Percentiles rank a stretch among this genome's conserved stretches.
Evolutionary conservation across 2,329 filamentous ascomycete genomes (phyloP).

Genomic region (Spiromastix sp.): DNA sequence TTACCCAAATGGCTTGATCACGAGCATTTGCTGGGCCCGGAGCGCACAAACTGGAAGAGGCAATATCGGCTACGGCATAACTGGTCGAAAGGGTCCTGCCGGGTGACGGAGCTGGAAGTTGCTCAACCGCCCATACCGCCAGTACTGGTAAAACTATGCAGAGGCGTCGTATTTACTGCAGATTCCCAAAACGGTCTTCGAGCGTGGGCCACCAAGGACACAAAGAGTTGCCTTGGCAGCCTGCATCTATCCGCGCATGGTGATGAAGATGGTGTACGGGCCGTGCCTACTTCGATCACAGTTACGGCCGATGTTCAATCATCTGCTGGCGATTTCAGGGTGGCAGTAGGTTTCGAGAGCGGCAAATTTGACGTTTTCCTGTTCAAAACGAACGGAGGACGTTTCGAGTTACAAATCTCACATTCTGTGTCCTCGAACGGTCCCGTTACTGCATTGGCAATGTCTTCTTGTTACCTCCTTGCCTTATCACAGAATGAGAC

Average conservation of each 20-base stretch:
- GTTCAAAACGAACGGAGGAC: slow-evolving; percentile 38
- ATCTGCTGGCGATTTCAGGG: slow-evolving; percentile 41
- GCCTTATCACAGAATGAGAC: slow-evolving; percentile 66
- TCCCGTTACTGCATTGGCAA: slow-evolving; percentile 59
- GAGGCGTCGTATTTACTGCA: slow-evolving; percentile 68
- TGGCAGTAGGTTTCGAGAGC: slow-evolving; percentile 60
- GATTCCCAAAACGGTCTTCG: slow-evolving; percentile 60
- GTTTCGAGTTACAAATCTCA: slow-evolving; percentile 43
- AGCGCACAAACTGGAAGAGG: slow-evolving; percentile 66
- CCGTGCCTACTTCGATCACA: slow-evolving; percentile 49
- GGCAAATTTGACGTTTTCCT: slow-evolving; percentile 63
- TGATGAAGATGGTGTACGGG: slow-evolving; percentile 44
- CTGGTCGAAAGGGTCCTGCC: slow-evolving; percentile 75
- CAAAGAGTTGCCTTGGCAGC: slow-evolving; percentile 48
- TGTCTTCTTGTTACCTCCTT: slow-evolving; percentile 63
- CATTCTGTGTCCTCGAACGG: slow-evolving; percentile 55
- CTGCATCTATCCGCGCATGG: slow-evolving; percentile 17
- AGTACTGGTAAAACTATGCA: slow-evolving; percentile 64
- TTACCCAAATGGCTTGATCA: slow-evolving; percentile 54
- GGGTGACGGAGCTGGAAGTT: slow-evolving; percentile 65
- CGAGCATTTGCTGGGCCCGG: slow-evolving; percentile 43
- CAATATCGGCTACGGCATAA: slow-evolving; percentile 85
- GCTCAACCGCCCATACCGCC: slow-evolving; percentile 45
- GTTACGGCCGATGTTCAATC: slow-evolving; percentile 36
- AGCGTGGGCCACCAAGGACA: slow-evolving; percentile 62